Percentiles rank a stretch among this genome's conserved stretches.
phyloP scores from a whole-genome alignment of 2,329 filamentous ascomycete genomes.

The Dryadomyces quercivorus region DNA sequence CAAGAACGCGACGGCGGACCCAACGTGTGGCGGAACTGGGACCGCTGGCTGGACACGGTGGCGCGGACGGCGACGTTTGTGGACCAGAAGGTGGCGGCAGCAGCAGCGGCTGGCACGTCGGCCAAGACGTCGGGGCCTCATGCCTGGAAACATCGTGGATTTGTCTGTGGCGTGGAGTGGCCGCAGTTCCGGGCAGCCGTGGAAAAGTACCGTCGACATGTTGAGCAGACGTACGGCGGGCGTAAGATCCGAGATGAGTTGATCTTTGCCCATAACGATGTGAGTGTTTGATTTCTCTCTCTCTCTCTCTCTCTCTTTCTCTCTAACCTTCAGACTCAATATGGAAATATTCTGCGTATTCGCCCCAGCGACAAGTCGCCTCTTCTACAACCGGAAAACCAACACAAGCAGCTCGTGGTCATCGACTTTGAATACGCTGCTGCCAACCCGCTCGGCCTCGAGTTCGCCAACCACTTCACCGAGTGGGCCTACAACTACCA shows the following conservation, averaged over 20 bases:
- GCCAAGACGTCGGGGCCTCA: constrained; percentile 13
- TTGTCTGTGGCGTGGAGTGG: constrained; percentile 80
- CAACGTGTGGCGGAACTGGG: constrained; percentile 86
- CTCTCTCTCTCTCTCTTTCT: not conserved
- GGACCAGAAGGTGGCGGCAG: constrained; percentile 44
- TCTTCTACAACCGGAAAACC: constrained; percentile 75
- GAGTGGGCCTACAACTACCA: constrained; percentile 99
- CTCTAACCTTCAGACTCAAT: constrained; percentile 84
- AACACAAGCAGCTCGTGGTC: constrained; percentile 91
- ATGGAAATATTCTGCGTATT: constrained; percentile 85
- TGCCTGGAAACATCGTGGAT: constrained; percentile 57
- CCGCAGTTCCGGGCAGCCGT: constrained; percentile 60
- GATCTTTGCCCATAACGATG: constrained; percentile 96
- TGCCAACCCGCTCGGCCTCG: constrained; percentile 72
- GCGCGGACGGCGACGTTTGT: constrained; percentile 44
- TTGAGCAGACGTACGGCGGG: constrained; percentile 62
- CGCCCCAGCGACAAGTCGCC: constrained; percentile 65
- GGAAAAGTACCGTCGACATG: constrained; percentile 62
- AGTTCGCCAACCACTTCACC: constrained; percentile 96
- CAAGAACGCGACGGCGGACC: constrained; percentile 69
- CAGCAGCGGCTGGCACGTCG: not conserved
- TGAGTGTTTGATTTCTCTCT: constrained; percentile 29
- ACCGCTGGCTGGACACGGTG: constrained; percentile 69
- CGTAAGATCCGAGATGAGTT: constrained; percentile 59
- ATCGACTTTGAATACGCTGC: constrained; percentile 98